Evolutionary conservation across 1,284 basidiomycete species (phyloP).

Genomic region (Sphagnurus paluster): DNA sequence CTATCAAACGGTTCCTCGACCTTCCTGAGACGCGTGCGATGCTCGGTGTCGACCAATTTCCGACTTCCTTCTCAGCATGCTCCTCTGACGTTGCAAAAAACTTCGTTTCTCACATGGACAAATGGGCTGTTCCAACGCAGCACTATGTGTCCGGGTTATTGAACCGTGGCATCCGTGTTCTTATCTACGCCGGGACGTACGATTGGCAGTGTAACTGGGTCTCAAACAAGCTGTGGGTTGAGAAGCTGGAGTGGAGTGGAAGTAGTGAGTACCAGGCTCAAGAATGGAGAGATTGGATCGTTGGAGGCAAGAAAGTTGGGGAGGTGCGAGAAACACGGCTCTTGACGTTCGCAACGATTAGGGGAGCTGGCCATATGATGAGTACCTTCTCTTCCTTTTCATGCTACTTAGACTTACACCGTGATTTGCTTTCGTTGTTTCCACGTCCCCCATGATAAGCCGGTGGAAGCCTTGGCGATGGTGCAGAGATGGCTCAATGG

Average conservation of each 20-base stretch:
- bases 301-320: constrained; percentile 55
- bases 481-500: constrained; percentile 59
- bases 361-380: constrained; percentile 73
- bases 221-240: constrained; percentile 74
- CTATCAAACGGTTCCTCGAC: constrained; percentile 57
- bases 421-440: constrained; percentile 23
- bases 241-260: constrained; percentile 73
- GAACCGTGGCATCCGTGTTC: constrained; percentile 68
- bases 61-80: constrained; percentile 59
- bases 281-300: constrained; percentile 59
- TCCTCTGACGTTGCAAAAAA: constrained; percentile 45
- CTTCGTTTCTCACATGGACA: constrained; percentile 59
- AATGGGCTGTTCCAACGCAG: constrained; percentile 57
- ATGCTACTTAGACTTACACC: constrained; percentile 7
- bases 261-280: constrained; percentile 48
- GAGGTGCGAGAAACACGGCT: constrained; percentile 60
- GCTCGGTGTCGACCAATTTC: constrained; percentile 61
- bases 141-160: constrained; percentile 71
- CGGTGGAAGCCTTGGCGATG: constrained; percentile 55
- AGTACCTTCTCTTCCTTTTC: constrained; percentile 33
- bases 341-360: constrained; percentile 68
- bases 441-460: constrained; percentile 69
- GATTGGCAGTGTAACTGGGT: constrained; percentile 84
- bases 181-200: constrained; percentile 80
- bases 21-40: constrained; percentile 50